phyloP scores from a whole-genome alignment of 129 eudicot species.

The Chrysanthemum makinoi region DNA sequence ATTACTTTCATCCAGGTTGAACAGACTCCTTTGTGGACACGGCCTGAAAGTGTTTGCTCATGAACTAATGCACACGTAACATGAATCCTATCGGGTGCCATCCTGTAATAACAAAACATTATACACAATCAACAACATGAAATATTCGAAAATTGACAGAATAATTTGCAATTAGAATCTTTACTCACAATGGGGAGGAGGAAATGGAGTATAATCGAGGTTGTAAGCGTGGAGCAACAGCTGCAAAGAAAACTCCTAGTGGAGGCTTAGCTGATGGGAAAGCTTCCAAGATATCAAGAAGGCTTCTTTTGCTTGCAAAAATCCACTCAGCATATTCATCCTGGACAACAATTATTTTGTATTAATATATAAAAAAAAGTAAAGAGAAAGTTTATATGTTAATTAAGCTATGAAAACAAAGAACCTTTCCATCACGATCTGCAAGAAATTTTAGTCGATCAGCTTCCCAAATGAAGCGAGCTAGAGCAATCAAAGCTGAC shows the following conservation, averaged over 20 bases:
- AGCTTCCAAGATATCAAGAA: slow-evolving; percentile 85
- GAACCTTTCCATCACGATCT: slow-evolving; percentile 92
- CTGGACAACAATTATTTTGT: slow-evolving; percentile 36
- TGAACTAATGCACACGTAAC: slow-evolving; percentile 93
- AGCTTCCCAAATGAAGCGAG: slow-evolving; percentile 85
- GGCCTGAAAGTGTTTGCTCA: slow-evolving; percentile 80
- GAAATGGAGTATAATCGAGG: slow-evolving; percentile 96
- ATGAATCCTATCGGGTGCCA: slow-evolving; percentile 79
- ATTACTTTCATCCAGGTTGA: slow-evolving; percentile 99
- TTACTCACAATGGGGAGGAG: slow-evolving; percentile 75
- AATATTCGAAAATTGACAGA: background rate
- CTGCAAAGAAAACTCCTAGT: slow-evolving; percentile 96
- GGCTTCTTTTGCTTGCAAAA: slow-evolving; percentile 84
- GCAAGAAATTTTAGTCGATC: slow-evolving; percentile 85
- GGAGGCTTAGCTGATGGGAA: slow-evolving; percentile 93
- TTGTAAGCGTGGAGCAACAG: slow-evolving; percentile 88
- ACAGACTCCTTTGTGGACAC: slow-evolving; percentile 90
- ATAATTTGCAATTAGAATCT: background rate
- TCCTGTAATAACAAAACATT: slow-evolving; percentile 45
- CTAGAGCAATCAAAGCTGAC: slow-evolving; percentile 89
- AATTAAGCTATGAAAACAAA: background rate
- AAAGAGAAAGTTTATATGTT: background rate
- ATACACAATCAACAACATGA: background rate
- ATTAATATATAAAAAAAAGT: background rate
- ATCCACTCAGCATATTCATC: slow-evolving; percentile 95